Evolutionary conservation across 306 rosid genomes (phyloP), one percentile per base, ranked within the genome.

Genomic region (Abrus pulchellus): DNA sequence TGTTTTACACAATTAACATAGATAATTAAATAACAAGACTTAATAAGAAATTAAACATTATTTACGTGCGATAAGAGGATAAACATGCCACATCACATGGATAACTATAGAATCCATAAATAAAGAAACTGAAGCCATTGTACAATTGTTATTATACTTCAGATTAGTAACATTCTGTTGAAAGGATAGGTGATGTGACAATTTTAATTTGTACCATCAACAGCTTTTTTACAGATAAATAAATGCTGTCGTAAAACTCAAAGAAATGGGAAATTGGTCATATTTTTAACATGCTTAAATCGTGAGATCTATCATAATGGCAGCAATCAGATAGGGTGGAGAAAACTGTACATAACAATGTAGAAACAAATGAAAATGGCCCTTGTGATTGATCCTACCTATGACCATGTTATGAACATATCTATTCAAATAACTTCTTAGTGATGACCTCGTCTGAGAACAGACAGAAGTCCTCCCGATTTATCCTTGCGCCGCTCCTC

Each of bases 381-480:
- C 85, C 73, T 44, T 62, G 69, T 41, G 57, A 52, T 44, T 68
- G 80, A 76, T 59, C 87, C 80, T 78, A 78, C 61, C 84, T 80
- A 75, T 9, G 81, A 85, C 65, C 74, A 77, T 66, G 74, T 56
- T 64, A 78, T 56, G 72, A 43, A 79, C 74, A 84, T 49, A 68
- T 20, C 68, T 6, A 41, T 41, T 63, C 59, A 72, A 61, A 49
- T 27, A 67, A 82, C 45, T 28, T 75, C 75, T 76, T 74, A 90
- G 86, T 87, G 91, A 83, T 90, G 90, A 20, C 92, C 89, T 72
- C 93, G 88, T 83, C 95, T 88, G 47, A 94, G 92, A 65, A 60
- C 87, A 2, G 98, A 90, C 38, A 94, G 76, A 75, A 92, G 73
- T 63, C 97, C 84, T 81, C 95, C 94, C 0, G 92, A 59, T 49